Percentiles rank a stretch among this genome's conserved stretches.
Evolutionary conservation across 805 yeast genomes (phyloP).

Genomic region (Sugiyamaella qingdaonensis): DNA sequence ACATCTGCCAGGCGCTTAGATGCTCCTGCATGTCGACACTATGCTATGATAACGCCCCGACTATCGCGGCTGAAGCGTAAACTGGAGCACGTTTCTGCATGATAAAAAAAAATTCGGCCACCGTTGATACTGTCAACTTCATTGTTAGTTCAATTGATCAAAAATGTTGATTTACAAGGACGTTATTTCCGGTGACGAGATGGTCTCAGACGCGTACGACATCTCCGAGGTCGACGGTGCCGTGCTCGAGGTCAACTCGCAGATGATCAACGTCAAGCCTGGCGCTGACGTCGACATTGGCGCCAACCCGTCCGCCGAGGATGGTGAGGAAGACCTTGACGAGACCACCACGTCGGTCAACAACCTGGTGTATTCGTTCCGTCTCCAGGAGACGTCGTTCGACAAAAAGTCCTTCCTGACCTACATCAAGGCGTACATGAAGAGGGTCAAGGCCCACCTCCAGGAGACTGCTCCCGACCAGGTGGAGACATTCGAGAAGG

Average conservation of each 20-base stretch:
- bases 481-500: conserved; percentile 89
- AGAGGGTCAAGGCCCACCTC: conserved; percentile 85
- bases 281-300: conserved; percentile 97
- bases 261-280: conserved; percentile 76
- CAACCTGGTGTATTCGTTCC: conserved; percentile 98
- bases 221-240: conserved; percentile 79
- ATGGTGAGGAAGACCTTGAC: conserved; percentile 74
- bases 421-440: conserved; percentile 99
- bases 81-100: conserved; percentile 1
- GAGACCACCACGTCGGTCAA: conserved; percentile 89
- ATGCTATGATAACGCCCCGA: neutral
- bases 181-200: conserved; percentile 89
- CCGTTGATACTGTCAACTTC: neutral
- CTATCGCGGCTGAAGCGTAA: neutral
- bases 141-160: neutral
- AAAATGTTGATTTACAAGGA: conserved; percentile 48
- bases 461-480: conserved; percentile 86
- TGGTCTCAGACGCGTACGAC: conserved; percentile 94
- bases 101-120: neutral
- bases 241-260: conserved; percentile 95
- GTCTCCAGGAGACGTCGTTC: conserved; percentile 91
- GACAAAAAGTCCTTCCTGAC: conserved; percentile 97
- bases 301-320: conserved; percentile 99
- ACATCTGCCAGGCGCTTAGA: too few relatives aligned
- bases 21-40: too few relatives aligned